phyloP scores from a whole-genome alignment of 441 rosid genomes.

The Hura crepitans region DNA sequence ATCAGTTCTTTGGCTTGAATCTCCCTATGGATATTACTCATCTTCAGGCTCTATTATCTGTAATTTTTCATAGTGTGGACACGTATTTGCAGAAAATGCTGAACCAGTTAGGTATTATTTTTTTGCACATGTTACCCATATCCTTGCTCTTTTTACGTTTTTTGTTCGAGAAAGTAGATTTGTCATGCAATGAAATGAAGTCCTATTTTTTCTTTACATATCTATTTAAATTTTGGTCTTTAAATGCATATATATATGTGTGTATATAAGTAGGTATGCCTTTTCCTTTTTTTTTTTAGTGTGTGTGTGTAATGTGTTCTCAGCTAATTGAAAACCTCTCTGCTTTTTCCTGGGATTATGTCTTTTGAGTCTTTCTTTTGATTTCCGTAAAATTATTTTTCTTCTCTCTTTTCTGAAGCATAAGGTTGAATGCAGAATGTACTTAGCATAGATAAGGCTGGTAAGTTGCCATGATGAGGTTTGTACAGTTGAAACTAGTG shows the following conservation, averaged over 20 bases:
- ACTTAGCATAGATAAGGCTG: neutral
- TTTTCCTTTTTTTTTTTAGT: too few species aligned
- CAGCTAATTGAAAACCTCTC: neutral
- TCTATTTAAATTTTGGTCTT: neutral
- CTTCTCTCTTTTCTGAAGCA: neutral
- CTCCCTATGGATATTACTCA: conserved; percentile 88
- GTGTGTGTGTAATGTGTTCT: neutral
- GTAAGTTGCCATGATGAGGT: neutral
- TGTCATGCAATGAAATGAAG: neutral
- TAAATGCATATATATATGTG: neutral
- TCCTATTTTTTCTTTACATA: neutral
- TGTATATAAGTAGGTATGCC: neutral
- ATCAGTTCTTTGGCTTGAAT: conserved; percentile 84
- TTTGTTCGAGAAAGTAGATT: neutral
- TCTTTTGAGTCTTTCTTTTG: neutral
- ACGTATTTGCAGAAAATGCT: conserved; percentile 65
- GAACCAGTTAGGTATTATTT: conserved; percentile 66
- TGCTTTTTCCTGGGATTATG: neutral
- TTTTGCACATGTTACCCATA: conserved; percentile 1
- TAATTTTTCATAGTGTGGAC: conserved; percentile 85
- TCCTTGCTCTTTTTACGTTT: neutral
- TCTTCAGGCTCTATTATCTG: conserved; percentile 92
- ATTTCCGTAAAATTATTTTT: neutral
- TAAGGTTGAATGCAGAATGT: neutral
- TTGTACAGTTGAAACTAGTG: neutral